Percentiles rank a stretch among this genome's conserved stretches.
phyloP scores from a whole-genome alignment of 306 rosid species.

The Malus fusca region DNA sequence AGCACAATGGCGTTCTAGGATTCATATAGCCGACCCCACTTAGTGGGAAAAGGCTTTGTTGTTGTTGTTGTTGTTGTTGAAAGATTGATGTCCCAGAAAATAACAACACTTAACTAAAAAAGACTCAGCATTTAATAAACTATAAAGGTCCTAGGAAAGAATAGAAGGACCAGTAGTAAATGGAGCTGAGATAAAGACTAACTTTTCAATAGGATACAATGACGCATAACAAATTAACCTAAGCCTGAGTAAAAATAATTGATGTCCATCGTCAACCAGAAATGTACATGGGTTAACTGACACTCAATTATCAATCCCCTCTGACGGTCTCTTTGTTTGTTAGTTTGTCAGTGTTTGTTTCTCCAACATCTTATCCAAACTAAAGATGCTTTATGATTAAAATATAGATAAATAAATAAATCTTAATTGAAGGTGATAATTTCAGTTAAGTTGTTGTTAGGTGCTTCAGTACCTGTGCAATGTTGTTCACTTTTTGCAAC shows the following conservation, averaged over 20 bases:
- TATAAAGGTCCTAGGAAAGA: neutral
- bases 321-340: neutral
- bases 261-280: neutral
- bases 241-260: neutral
- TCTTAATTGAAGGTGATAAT: slow-evolving; percentile 27
- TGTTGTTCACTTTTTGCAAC: slow-evolving; percentile 40
- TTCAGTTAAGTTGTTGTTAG: slow-evolving; percentile 32
- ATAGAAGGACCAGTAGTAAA: neutral
- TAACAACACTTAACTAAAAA: neutral
- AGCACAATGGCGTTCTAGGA: too few species aligned
- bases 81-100: neutral
- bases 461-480: slow-evolving; percentile 37
- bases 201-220: neutral
- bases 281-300: neutral
- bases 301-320: neutral
- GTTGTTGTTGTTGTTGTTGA: too few species aligned
- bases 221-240: neutral
- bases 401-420: neutral
- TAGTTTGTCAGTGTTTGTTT: neutral
- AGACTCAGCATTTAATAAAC: neutral
- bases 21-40: too few species aligned
- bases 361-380: neutral
- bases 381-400: neutral
- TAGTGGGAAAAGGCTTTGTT: too few species aligned
- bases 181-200: neutral